These are phyloP conservation scores for Zizania latifolia DNA, from an alignment of 176 grass and related monocot genomes.

Conservation along the genomic window DNA sequence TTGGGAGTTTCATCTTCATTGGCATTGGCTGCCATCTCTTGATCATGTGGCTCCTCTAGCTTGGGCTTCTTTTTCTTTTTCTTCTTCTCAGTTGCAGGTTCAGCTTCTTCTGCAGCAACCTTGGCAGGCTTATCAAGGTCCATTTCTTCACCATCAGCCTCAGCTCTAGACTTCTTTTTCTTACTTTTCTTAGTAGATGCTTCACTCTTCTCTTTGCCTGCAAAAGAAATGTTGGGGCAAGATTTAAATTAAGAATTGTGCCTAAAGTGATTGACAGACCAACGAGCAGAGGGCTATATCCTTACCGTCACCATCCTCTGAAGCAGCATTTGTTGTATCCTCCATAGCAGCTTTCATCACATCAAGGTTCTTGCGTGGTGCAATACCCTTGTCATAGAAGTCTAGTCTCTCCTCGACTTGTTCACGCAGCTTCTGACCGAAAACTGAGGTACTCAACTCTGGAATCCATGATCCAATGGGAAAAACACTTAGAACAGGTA, in stretches of 20 bases:
- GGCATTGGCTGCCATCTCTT: neutral
- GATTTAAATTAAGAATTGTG: neutral
- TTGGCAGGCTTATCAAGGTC: constrained; percentile 24
- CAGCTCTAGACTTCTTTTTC: constrained; percentile 59
- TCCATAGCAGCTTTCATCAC: constrained; percentile 87
- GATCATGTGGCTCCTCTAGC: constrained; percentile 19
- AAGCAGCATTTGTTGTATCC: constrained; percentile 15
- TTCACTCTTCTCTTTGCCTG: constrained; percentile 26
- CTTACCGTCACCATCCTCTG: constrained; percentile 24
- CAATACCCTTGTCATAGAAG: constrained; percentile 92
- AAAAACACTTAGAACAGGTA: neutral
- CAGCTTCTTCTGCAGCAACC: constrained; percentile 9
- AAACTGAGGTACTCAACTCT: constrained; percentile 62
- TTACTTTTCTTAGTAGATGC: constrained; percentile 49
- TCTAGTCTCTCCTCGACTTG: constrained; percentile 97
- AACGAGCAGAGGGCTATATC: neutral
- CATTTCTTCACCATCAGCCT: constrained; percentile 42
- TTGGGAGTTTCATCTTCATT: constrained; percentile 30
- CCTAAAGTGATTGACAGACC: neutral
- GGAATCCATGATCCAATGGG: neutral
- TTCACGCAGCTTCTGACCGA: constrained; percentile 79
- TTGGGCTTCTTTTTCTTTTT: constrained; percentile 44
- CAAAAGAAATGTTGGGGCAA: neutral
- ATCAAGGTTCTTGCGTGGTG: constrained; percentile 86
- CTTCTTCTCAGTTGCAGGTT: constrained; percentile 45